Percentiles rank a stretch among this genome's conserved stretches.
These are phyloP conservation scores for Plasmodium malariae DNA, from an alignment of 169 alveolate species.

Conservation along the genomic window DNA sequence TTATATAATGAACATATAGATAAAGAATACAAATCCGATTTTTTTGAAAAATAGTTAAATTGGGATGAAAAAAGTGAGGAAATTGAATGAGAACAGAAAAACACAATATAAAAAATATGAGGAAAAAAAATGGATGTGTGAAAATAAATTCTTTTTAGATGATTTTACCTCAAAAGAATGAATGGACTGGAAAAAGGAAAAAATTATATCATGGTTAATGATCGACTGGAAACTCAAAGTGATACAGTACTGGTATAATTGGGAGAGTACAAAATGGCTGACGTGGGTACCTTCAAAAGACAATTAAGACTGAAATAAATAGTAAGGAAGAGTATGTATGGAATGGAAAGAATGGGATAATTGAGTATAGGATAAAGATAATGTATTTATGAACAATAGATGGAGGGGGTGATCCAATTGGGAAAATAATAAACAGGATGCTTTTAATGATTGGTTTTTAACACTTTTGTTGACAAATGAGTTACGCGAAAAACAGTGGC, in stretches of 20 bases:
- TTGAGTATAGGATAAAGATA: constrained; percentile 17
- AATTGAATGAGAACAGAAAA: constrained; percentile 9
- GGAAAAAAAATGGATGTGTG: constrained; percentile 23
- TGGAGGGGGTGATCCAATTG: constrained; percentile 6
- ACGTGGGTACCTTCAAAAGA: background rate
- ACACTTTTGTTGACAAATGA: background rate
- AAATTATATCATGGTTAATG: constrained; percentile 4
- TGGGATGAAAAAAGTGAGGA: constrained; percentile 32
- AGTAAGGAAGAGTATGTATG: constrained; percentile 12
- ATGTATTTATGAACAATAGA: constrained; percentile 15
- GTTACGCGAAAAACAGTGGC: constrained; percentile 17
- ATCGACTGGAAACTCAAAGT: constrained; percentile 21
- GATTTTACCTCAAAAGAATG: constrained; percentile 15
- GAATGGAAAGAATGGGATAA: constrained; percentile 10
- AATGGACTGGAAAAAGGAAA: constrained; percentile 22
- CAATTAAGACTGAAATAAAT: constrained; percentile 2
- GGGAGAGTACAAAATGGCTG: constrained; percentile 27
- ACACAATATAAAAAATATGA: background rate
- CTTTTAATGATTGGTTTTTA: constrained; percentile 26
- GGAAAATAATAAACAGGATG: background rate
- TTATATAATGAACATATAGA: constrained; percentile 31
- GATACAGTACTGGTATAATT: constrained; percentile 12
- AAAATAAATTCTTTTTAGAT: constrained; percentile 26
- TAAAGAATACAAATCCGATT: constrained; percentile 10
- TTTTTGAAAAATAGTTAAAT: background rate